Evolutionary conservation across 2,329 filamentous ascomycete genomes (phyloP), one percentile per base, ranked within the genome.

Genomic region (Epichloe glyceriae): DNA sequence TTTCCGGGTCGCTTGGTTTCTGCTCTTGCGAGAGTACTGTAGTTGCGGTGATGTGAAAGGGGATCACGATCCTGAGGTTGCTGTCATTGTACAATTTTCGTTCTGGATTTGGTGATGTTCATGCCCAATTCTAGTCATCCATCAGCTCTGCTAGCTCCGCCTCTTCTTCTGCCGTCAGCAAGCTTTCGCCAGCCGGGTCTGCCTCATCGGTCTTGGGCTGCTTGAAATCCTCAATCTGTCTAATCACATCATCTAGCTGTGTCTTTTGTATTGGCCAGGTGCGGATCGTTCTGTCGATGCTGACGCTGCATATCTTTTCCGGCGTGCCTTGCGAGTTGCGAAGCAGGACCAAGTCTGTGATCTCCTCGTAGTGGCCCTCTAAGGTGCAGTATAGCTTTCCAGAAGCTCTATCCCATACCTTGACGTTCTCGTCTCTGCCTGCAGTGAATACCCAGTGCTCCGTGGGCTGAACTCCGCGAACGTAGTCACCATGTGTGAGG

Each of bases 91-190:
- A 10, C 30, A 30, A 11, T 30, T 11, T 30, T 30, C 8, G 30
- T 30, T 30, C 3, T 11, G 1, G 30, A 30, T 30, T 30, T 30
- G 45, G 35, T 12, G n/a, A n/a, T n/a, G 42, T 19, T 43, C 20
- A 35, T 34, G 7, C 30, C 22, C 20, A 43, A 40, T 5, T 30
- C 42, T 50, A 76, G 55, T 87, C 83, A 55, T 83, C 88, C 87
- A 98, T 87, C 64, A 98, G 69, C 56, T 90, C 93, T 14, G 88
- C 90, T 56, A 98, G 73, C 66, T 97, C 93, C 4, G 86, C 84
- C 67, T 97, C 91, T 65, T 98, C 93, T 59, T 97, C 91, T 12
- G 80, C 85, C 5, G 89, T 95, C 67, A 96, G 70, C 61, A 82
- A 54, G 39, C 73, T 70, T 55, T 68, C 69, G 35, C 66, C 66